Conservation (phyloP, 2,329 filamentous ascomycete genomes). For the Grosmannia penicillata region DNA sequence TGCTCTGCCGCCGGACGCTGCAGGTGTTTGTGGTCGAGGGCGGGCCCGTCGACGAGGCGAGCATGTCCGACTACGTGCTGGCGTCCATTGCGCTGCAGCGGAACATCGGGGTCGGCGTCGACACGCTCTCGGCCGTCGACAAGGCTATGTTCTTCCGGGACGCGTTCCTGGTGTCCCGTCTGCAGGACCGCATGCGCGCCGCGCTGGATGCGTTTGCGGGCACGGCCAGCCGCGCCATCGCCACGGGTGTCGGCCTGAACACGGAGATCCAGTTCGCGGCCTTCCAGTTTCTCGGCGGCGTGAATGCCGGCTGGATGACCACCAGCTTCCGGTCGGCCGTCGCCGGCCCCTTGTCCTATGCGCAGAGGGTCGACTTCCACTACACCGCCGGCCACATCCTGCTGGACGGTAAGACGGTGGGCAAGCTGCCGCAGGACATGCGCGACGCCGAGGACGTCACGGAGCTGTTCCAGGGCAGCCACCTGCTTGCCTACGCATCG, state of each 20-base stretch:
- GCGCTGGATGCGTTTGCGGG: neutral
- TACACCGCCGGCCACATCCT: conserved; percentile 19
- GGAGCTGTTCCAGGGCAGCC: conserved; percentile 37
- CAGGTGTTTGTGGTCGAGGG: conserved; percentile 1
- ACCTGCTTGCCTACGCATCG: conserved; percentile 38
- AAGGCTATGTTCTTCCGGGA: neutral
- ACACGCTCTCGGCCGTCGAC: neutral
- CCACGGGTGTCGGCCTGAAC: neutral
- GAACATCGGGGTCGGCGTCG: conserved; percentile 1
- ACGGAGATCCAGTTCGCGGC: neutral
- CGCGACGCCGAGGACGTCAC: conserved; percentile 25
- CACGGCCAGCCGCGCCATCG: neutral
- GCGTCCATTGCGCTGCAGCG: conserved; percentile 7
- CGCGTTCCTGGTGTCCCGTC: neutral
- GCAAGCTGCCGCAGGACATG: conserved; percentile 36
- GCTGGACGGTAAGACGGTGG: conserved; percentile 19
- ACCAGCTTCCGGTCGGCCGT: too few relatives aligned
- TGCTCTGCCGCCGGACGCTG: conserved; percentile 35
- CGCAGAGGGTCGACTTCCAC: conserved; percentile 20
- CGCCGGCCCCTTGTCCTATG: neutral
- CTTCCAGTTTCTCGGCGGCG: neutral
- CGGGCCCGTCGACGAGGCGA: neutral
- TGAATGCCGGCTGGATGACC: conserved; percentile 3
- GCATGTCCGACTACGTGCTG: neutral
- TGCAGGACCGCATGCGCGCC: neutral